Base-by-base conservation (phyloP, 2,329 filamentous ascomycete genomes). In the Fusarium nelsonii region DNA sequence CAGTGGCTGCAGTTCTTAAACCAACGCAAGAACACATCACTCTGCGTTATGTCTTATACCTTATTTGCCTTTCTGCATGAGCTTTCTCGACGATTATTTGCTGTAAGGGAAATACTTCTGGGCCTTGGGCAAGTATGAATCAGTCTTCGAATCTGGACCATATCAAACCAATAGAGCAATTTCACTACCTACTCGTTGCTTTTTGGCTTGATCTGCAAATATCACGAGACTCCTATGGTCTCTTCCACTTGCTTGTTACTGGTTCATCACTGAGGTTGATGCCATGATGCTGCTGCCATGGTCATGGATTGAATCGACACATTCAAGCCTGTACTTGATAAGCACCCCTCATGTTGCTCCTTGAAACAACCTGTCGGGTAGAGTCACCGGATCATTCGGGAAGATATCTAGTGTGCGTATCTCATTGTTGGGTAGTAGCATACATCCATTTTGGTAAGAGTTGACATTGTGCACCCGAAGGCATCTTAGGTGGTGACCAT, bases 41-140 rank as follows among this genome's bases (percentile, higher is more conserved):
- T 56, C n/a, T 30, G 39, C 28, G 33, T 56, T 39, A 11, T 34
- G 37, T 58, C 50, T 44, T 30, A 58, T 23, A 20, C 36, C 32
- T 48, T 43, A 30, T 30, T 37, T 45, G 37, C 32, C 49, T 49
- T 16, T 36, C 37, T 56, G 43, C 18, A 43, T 57, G 16, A 14
- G 33, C 37, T 20, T 16, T 14, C 30, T 34, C 36, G 9, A 51
- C 18, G 14, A n/a, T 23, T 20, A 55, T 36, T 28, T 18, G 23
- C 23, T 28, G n/a, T 18, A 20, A 12, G 20, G 20, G 48, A 9
- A 51, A 28, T 8, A 16, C 34, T 40, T 34, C n/a, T 12, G 34
- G 48, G 34, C 23, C 48, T 51, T 26, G 4, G 18, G 10, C 30
- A 11, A 16, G 20, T 41, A 15, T 41, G 23, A 23, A 41, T 41